These are phyloP conservation scores for Hypoxylon subgilvum DNA, from an alignment of 495 filamentous ascomycete genomes.

Conservation along the genomic window DNA sequence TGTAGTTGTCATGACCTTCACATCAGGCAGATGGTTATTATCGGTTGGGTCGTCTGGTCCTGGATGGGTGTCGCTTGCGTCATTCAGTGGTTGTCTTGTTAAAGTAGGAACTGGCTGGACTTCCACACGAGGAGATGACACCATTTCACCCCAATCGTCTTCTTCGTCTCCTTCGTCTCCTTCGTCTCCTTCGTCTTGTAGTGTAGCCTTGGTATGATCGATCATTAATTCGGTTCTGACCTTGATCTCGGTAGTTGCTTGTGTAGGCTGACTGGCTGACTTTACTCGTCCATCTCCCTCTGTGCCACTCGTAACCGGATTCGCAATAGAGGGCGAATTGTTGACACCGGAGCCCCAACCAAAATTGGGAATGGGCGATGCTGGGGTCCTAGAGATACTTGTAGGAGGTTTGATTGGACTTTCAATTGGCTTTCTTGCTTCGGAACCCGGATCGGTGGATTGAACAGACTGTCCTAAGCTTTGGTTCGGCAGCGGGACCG, in stretches of 20 bases:
- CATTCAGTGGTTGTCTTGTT: not conserved
- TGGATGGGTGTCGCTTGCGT: not conserved
- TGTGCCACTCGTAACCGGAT: not conserved
- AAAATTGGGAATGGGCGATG: slow-evolving; percentile 20
- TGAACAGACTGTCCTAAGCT: not conserved
- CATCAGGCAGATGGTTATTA: not conserved
- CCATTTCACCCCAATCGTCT: slow-evolving; percentile 64
- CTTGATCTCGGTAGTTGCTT: not conserved
- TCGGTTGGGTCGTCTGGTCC: not conserved
- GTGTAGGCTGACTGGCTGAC: not conserved
- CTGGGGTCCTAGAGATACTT: not conserved
- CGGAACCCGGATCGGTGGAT: not conserved
- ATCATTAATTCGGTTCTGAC: not conserved
- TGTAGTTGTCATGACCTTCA: not conserved
- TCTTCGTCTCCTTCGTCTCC: slow-evolving; percentile 54
- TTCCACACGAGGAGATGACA: slow-evolving; percentile 50
- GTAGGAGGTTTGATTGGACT: slow-evolving; percentile 23
- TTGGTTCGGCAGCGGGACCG: slow-evolving; percentile 14
- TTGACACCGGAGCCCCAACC: slow-evolving; percentile 20
- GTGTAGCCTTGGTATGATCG: not conserved
- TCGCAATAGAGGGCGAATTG: slow-evolving; percentile 6
- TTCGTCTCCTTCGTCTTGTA: slow-evolving; percentile 44
- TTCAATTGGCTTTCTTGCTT: slow-evolving; percentile 13
- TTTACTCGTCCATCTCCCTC: not conserved
- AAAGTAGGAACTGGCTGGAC: slow-evolving; percentile 12